Base-by-base conservation (phyloP, 2,329 filamentous ascomycete species). In the Penicillium sp. region DNA sequence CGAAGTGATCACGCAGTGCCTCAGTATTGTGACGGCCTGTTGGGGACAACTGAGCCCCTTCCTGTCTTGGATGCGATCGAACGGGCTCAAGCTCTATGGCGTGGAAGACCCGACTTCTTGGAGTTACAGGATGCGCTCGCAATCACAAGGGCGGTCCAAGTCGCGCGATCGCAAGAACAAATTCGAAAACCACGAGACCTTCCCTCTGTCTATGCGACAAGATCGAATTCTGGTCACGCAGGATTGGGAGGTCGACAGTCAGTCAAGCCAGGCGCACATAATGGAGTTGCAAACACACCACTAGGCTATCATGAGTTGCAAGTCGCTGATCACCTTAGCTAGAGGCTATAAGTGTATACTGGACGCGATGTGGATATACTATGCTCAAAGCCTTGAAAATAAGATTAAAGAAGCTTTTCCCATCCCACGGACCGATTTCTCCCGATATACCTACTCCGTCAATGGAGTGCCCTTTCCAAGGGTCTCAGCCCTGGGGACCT, bases 1-100 rank as follows among this genome's bases (percentile, higher is more conserved):
- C 10, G 49, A 58, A 27, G 52, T 58, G 29, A 44, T 59, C 1
- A 59, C 63, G 8, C 65, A 66, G 38, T 65, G 62, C 15, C 50
- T 60, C 7, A 65, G 65, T 45, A 65, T 66, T 13, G 57, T 64
- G n/a, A 66, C 65, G 0, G 65, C 65, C 27, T 64, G 59, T 45
- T 61, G 59, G 54, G 55, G 57, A 6, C 63, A 65, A 49, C 41
- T 64, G 16, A 64, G 55, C 38, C 64, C 61, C 0, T 64, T 65
- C 47, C 45, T 66, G 16, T 58, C 58, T 6, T 60, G 60, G 57
- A 44, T 44, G 41, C 41, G 41, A 44, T 44, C 41, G 16, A 44
- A 44, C 16, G 41, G 41, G 6, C 54, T 62, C 52, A 60, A 54
- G 16, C 54, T 64, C 21, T 42, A 51, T 12, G 59, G 59, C 0